phyloP scores from a whole-genome alignment of 1,284 basidiomycete genomes.

The Naganishia sp. region DNA sequence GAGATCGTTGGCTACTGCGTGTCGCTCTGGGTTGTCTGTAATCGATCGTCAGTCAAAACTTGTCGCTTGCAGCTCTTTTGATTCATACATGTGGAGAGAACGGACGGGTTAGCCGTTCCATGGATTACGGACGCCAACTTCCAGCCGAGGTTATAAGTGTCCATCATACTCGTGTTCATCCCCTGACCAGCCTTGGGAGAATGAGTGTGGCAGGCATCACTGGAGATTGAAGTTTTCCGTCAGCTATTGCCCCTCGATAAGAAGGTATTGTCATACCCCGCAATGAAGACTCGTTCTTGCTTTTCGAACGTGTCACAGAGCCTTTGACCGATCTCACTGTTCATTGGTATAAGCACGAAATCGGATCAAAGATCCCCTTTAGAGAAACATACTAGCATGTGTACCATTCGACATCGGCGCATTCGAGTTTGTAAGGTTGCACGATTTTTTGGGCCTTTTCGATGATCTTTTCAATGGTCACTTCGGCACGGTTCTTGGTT shows the following conservation, averaged over 20 bases:
- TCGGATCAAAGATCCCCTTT: neutral
- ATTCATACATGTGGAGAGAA: slow-evolving; percentile 64
- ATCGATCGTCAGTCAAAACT: neutral
- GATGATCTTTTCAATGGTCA: slow-evolving; percentile 62
- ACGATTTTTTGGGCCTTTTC: slow-evolving; percentile 67
- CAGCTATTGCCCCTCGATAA: neutral
- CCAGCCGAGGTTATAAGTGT: slow-evolving; percentile 80
- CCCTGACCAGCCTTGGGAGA: slow-evolving; percentile 67
- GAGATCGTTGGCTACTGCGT: slow-evolving; percentile 60
- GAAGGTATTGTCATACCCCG: slow-evolving; percentile 61
- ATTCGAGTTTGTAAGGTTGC: slow-evolving; percentile 66
- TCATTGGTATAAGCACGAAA: neutral
- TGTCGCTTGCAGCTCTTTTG: neutral
- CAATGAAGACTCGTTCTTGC: slow-evolving; percentile 73
- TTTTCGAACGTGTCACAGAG: slow-evolving; percentile 69
- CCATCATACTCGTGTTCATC: slow-evolving; percentile 81
- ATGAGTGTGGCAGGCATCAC: slow-evolving; percentile 65
- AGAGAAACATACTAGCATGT: slow-evolving; percentile 65
- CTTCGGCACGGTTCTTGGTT: slow-evolving; percentile 35
- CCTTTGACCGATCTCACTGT: slow-evolving; percentile 65
- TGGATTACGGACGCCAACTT: slow-evolving; percentile 72
- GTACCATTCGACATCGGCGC: slow-evolving; percentile 73
- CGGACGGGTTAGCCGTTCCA: slow-evolving; percentile 65
- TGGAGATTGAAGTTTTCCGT: slow-evolving; percentile 33
- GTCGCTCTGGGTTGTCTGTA: slow-evolving; percentile 34